A percentile compares a stretch with the other conserved stretches of the same genome.
These are phyloP conservation scores for Trametes hirsuta DNA, from an alignment of 1,284 basidiomycete genomes.

Conservation along the genomic window DNA sequence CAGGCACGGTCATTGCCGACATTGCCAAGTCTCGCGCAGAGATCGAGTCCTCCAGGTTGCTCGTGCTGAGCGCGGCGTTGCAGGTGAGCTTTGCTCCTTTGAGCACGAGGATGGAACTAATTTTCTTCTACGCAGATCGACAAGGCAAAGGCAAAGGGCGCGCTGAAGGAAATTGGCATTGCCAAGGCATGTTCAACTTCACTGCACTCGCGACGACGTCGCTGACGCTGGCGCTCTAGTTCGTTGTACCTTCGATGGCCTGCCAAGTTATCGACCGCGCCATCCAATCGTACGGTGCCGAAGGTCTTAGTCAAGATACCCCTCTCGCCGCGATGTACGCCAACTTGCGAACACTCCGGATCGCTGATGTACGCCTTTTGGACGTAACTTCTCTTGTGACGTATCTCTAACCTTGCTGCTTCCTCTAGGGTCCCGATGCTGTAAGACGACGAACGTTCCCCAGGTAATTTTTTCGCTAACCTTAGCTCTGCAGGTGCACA, in stretches of 20 bases:
- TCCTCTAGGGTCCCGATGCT: conserved; percentile 80
- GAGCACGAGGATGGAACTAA: background rate
- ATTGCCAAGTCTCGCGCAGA: conserved; percentile 93
- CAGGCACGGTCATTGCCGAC: conserved; percentile 87
- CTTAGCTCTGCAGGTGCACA: conserved; percentile 68
- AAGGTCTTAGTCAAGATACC: conserved; percentile 92
- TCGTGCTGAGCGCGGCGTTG: conserved; percentile 92
- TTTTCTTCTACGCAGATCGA: conserved; percentile 66
- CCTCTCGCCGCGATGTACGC: conserved; percentile 82
- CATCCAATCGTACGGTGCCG: conserved; percentile 94
- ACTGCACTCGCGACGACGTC: background rate
- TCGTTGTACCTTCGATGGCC: conserved; percentile 90
- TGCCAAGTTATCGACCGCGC: conserved; percentile 88
- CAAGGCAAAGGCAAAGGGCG: conserved; percentile 88
- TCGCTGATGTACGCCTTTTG: conserved; percentile 76
- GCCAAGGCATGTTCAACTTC: conserved; percentile 69
- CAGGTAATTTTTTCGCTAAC: conserved; percentile 6
- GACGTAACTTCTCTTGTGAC: background rate
- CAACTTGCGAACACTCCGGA: conserved; percentile 82
- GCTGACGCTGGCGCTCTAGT: conserved; percentile 49
- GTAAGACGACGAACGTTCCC: conserved; percentile 35
- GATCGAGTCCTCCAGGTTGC: conserved; percentile 84
- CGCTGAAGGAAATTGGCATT: conserved; percentile 96
- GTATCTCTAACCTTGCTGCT: background rate
- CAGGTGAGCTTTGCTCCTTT: conserved; percentile 51